phyloP scores from a whole-genome alignment of 768 basidiomycete genomes.

The Rhodotorula paludigena region DNA sequence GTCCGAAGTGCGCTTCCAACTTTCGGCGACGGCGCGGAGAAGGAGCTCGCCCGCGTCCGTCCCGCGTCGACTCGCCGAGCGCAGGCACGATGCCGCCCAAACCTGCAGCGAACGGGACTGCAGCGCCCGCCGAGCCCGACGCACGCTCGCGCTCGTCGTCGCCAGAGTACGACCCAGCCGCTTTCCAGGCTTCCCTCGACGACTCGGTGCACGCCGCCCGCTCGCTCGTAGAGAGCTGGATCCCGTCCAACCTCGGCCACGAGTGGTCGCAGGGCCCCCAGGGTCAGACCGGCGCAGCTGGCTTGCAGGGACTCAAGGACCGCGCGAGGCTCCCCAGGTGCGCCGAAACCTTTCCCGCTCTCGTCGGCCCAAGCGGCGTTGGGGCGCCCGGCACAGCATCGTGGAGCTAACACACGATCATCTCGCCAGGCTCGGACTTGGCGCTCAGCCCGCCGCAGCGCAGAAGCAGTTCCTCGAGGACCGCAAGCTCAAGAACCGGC shows the following conservation, averaged over 20 bases:
- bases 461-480: conserved; percentile 30
- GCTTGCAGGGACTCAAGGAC: conserved; percentile 13
- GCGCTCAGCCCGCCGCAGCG: conserved; percentile 11
- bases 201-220: conserved; percentile 3
- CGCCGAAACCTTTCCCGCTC: neutral
- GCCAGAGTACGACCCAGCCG: conserved; percentile 2
- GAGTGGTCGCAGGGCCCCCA: neutral
- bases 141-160: neutral
- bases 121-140: neutral
- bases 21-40: no score
- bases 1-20: no score
- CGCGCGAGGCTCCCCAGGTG: conserved; percentile 21
- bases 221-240: conserved; percentile 23
- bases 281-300: neutral
- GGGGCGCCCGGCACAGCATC: neutral
- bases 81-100: neutral
- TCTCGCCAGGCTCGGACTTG: conserved; percentile 25
- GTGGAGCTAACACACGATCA: neutral
- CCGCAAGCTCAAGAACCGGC: conserved; percentile 17
- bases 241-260: neutral
- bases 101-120: neutral
- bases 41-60: no score
- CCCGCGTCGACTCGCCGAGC: no score
- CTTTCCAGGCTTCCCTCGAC: conserved; percentile 29
- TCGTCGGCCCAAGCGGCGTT: no score